These are phyloP conservation scores for Amanita subjunquillea DNA, from an alignment of 768 basidiomycete species.

Conservation along the genomic window DNA sequence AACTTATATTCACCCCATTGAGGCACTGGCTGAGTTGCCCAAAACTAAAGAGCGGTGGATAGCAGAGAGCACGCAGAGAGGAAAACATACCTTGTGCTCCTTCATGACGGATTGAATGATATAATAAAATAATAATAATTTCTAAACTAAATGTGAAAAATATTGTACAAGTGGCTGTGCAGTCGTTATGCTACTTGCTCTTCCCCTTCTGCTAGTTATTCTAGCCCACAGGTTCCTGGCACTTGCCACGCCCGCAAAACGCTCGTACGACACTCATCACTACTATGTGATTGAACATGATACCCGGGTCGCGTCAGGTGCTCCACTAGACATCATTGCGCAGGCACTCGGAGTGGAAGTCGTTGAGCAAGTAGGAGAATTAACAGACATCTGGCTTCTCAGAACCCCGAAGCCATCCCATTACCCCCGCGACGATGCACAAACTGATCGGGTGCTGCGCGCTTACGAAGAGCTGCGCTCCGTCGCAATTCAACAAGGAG, in stretches of 20 bases:
- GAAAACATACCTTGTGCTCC: conserved; percentile 68
- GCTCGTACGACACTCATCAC: conserved; percentile 51
- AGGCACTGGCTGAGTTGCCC: conserved; percentile 97
- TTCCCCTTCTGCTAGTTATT: conserved; percentile 21
- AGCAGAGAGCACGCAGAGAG: not conserved
- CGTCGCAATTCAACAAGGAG: conserved; percentile 14
- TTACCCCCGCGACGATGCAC: conserved; percentile 20
- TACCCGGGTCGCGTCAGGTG: conserved; percentile 27
- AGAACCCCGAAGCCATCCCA: conserved; percentile 34
- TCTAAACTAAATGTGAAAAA: not conserved
- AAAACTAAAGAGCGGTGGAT: conserved; percentile 52
- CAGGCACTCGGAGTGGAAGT: conserved; percentile 65
- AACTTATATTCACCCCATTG: conserved; percentile 45
- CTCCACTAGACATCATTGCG: conserved; percentile 52
- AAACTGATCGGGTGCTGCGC: conserved; percentile 37
- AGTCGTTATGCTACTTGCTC: conserved; percentile 19
- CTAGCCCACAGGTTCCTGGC: conserved; percentile 18
- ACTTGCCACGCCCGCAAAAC: conserved; percentile 33
- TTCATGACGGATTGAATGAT: conserved; percentile 37
- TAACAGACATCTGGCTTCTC: conserved; percentile 77
- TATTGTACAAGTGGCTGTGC: conserved; percentile 8
- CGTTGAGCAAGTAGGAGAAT: conserved; percentile 81
- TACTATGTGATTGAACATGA: conserved; percentile 78
- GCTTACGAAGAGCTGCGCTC: conserved; percentile 34
- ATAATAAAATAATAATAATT: not conserved